Conservation (phyloP, 768 basidiomycete species). For the Trametes maxima region DNA sequence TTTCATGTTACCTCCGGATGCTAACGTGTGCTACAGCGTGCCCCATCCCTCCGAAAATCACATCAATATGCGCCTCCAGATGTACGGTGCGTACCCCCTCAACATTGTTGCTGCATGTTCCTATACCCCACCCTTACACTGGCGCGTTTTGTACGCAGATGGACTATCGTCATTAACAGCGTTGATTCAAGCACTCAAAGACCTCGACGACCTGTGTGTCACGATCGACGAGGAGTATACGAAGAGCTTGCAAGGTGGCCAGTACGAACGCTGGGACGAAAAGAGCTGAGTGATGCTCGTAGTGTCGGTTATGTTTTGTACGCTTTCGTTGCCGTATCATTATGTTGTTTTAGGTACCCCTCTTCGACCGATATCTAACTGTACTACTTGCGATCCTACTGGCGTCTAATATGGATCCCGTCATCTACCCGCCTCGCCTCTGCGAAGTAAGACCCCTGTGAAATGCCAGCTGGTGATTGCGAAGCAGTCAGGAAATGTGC, state of each 20-base stretch:
- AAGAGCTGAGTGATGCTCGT: conserved; percentile 44
- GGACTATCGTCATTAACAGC: conserved; percentile 84
- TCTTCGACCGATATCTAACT: not conserved
- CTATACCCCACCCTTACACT: not conserved
- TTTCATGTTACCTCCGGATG: not conserved
- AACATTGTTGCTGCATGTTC: not conserved
- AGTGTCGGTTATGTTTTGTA: conserved; percentile 7
- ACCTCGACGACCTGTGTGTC: conserved; percentile 77
- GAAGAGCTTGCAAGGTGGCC: conserved; percentile 53
- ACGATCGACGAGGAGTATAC: conserved; percentile 72
- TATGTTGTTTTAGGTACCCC: conserved; percentile 14
- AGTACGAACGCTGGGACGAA: conserved; percentile 72
- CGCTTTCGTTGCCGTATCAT: conserved; percentile 23
- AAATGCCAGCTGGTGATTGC: no score
- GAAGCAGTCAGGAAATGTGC: no score
- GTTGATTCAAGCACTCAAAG: conserved; percentile 70
- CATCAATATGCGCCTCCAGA: conserved; percentile 97
- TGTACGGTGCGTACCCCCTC: conserved; percentile 79
- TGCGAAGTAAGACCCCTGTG: no score
- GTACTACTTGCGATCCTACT: no score
- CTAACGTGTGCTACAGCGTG: conserved; percentile 46
- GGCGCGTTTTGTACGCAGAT: conserved; percentile 48
- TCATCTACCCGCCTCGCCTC: no score
- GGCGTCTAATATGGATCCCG: no score
- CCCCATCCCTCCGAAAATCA: conserved; percentile 98